Percentiles rank a stretch among this genome's conserved stretches.
phyloP scores from a whole-genome alignment of 306 rosid genomes.

The Cotoneaster glaucophyllus region DNA sequence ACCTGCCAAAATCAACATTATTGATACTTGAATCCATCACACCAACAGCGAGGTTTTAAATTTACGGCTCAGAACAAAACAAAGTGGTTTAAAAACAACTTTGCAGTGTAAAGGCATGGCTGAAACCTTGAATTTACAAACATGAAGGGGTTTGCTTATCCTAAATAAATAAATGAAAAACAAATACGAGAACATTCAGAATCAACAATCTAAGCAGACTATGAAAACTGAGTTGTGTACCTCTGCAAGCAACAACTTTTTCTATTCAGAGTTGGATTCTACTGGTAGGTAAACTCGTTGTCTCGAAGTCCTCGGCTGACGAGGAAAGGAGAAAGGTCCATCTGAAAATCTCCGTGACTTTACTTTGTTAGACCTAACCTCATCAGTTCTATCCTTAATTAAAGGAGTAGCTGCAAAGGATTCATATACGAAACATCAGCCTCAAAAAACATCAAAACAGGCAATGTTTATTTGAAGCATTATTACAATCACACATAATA shows the following conservation, averaged over 20 bases:
- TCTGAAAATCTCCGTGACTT: background rate
- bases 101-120: background rate
- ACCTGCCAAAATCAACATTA: background rate
- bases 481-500: background rate
- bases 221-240: background rate
- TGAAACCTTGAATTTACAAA: background rate
- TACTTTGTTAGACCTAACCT: background rate
- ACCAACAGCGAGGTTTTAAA: background rate
- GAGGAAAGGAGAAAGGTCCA: constrained; percentile 24
- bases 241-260: background rate
- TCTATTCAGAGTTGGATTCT: constrained; percentile 8
- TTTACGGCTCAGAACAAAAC: background rate
- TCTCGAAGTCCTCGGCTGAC: constrained; percentile 15
- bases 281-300: constrained; percentile 15
- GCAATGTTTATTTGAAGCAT: background rate
- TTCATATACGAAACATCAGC: background rate
- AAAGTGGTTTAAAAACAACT: background rate
- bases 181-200: background rate
- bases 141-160: background rate
- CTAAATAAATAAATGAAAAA: background rate
- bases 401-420: background rate
- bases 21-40: background rate
- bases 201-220: background rate
- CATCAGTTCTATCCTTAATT: background rate
- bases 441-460: background rate